Evolutionary conservation across 345 rosid genomes (phyloP).

Genomic region (Bruguiera parviflora): DNA sequence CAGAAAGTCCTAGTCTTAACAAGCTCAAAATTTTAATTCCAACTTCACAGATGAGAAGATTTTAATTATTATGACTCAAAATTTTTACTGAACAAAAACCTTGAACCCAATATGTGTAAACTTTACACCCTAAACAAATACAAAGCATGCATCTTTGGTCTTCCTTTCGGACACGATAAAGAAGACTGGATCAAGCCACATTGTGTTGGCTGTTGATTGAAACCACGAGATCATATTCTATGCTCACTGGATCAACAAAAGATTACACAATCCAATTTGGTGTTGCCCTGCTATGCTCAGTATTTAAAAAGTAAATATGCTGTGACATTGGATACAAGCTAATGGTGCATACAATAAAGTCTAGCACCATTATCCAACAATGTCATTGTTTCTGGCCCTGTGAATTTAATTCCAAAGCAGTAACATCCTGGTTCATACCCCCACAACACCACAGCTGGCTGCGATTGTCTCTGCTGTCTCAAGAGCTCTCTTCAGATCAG

Average conservation of each 20-base stretch:
- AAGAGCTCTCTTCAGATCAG: slow-evolving; percentile 80
- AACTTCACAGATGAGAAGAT: not conserved
- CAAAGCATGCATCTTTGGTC: not conserved
- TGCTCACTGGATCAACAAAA: not conserved
- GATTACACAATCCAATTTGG: not conserved
- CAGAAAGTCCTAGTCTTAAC: not conserved
- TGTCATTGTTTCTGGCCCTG: not conserved
- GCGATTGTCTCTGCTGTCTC: slow-evolving; percentile 78
- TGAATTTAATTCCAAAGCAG: not conserved
- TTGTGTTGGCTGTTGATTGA: not conserved
- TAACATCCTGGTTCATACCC: slow-evolving; percentile 38
- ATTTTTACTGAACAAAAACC: not conserved
- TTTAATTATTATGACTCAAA: slow-evolving; percentile 1
- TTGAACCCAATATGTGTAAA: not conserved
- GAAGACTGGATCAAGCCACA: not conserved
- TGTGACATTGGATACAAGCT: not conserved
- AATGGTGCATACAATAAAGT: too few relatives aligned
- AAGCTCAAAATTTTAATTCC: not conserved
- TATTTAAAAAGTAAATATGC: not conserved
- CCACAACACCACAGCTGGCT: slow-evolving; percentile 48
- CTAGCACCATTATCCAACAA: too few relatives aligned
- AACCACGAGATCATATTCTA: not conserved
- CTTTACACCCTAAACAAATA: not conserved
- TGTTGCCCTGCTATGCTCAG: not conserved
- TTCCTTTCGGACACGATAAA: not conserved